These are phyloP conservation scores for Chlamydomonas asymmetrica DNA, from an alignment of 139 green algal species.

Conservation along the genomic window DNA sequence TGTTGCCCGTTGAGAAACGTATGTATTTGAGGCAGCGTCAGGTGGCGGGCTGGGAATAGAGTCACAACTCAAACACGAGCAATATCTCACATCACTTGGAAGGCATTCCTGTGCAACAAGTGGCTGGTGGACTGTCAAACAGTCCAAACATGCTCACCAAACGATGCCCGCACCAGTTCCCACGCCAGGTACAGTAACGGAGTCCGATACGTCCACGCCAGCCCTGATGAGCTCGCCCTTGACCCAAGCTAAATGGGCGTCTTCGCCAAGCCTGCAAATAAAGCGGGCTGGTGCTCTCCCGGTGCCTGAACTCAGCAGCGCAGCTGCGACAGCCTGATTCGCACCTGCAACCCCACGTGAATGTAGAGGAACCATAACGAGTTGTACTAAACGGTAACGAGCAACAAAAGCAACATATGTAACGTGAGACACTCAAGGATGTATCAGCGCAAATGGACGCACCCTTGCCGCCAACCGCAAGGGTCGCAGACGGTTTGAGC, in stretches of 20 bases:
- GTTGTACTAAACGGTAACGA: not conserved
- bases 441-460: not conserved
- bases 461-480: constrained; percentile 32
- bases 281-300: not conserved
- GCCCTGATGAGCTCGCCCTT: constrained; percentile 34
- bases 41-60: too few species aligned
- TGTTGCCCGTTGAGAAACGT: too few species aligned
- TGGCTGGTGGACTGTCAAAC: not conserved
- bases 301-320: constrained; percentile 1
- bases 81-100: not conserved
- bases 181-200: not conserved
- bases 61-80: not conserved
- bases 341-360: constrained; percentile 3
- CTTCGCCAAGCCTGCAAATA: constrained; percentile 40
- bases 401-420: not conserved
- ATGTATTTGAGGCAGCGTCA: too few species aligned
- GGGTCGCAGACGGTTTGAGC: not conserved
- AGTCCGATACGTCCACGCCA: constrained; percentile 49
- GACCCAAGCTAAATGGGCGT: constrained; percentile 35
- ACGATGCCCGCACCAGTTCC: constrained; percentile 66
- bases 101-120: not conserved
- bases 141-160: not conserved
- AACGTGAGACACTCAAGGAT: not conserved
- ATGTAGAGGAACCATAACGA: not conserved
- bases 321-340: constrained; percentile 35